Conservation (phyloP, 108 stramenopile species). For the Cylindrotheca closterium region DNA sequence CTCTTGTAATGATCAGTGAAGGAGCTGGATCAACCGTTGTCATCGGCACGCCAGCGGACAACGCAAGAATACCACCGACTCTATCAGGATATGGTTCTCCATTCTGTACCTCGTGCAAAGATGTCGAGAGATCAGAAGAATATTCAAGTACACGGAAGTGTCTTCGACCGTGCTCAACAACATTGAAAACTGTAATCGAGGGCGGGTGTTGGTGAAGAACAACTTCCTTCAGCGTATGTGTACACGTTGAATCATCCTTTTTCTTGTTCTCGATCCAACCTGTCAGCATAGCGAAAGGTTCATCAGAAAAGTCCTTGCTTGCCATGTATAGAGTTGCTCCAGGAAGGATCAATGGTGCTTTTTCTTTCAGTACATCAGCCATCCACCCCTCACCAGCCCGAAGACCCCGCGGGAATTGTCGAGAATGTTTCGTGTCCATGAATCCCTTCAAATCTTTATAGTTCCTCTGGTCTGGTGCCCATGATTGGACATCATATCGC, state of each 20-base stretch:
- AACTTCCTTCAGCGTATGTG: slow-evolving; percentile 95
- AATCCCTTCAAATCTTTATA: slow-evolving; percentile 81
- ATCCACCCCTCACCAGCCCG: slow-evolving; percentile 89
- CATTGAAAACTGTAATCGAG: slow-evolving; percentile 92
- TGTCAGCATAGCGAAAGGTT: slow-evolving; percentile 81
- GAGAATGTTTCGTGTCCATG: slow-evolving; percentile 56
- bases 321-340: slow-evolving; percentile 88
- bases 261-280: slow-evolving; percentile 90
- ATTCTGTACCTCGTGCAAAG: slow-evolving; percentile 84
- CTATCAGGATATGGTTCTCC: slow-evolving; percentile 92
- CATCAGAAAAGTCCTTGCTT: slow-evolving; percentile 71
- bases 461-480: slow-evolving; percentile 88
- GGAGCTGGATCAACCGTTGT: slow-evolving; percentile 76
- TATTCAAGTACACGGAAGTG: slow-evolving; percentile 93
- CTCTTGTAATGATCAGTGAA: slow-evolving; percentile 84
- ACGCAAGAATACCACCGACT: slow-evolving; percentile 77
- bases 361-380: slow-evolving; percentile 82
- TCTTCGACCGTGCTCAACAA: slow-evolving; percentile 94
- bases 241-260: slow-evolving; percentile 38
- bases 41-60: slow-evolving; percentile 90
- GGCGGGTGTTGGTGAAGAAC: slow-evolving; percentile 93
- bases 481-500: slow-evolving; percentile 94
- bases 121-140: slow-evolving; percentile 88
- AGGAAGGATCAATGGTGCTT: slow-evolving; percentile 84
- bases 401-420: slow-evolving; percentile 79